Conservation (phyloP, 352 stramenopile genomes). For the Phytopythium kandeliae region DNA sequence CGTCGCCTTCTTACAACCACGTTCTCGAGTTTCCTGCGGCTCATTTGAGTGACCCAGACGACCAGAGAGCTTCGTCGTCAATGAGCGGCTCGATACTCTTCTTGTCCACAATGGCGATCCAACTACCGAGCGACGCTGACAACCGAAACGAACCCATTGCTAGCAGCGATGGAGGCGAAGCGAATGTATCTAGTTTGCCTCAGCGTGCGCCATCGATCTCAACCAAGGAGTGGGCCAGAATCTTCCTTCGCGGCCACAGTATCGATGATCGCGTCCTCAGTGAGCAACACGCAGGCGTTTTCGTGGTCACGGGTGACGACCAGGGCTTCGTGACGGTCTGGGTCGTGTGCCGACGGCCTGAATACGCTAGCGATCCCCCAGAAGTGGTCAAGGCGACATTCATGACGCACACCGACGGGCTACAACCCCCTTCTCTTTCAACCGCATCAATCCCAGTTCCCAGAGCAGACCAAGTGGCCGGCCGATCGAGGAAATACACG, state of each 20-base stretch:
- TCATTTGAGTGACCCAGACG: not conserved
- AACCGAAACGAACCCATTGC: not conserved
- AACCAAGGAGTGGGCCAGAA: constrained; percentile 10
- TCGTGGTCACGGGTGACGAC: constrained; percentile 43
- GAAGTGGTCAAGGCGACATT: constrained; percentile 1
- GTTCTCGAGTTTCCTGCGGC: not conserved
- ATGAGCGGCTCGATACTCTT: not conserved
- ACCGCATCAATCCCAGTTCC: not conserved
- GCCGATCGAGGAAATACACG: not conserved
- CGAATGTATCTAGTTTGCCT: not conserved
- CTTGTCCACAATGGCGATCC: constrained; percentile 1
- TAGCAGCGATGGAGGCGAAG: not conserved
- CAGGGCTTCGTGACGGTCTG: constrained; percentile 31
- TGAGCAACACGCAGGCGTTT: constrained; percentile 20
- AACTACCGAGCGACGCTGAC: not conserved
- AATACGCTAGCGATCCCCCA: not conserved
- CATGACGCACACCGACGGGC: constrained; percentile 1
- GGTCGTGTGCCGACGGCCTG: constrained; percentile 15
- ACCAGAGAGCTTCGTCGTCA: not conserved
- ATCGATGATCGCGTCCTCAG: constrained; percentile 22
- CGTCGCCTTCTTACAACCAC: not conserved
- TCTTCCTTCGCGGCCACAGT: constrained; percentile 14
- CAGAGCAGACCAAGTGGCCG: not conserved
- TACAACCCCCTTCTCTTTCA: not conserved
- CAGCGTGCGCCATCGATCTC: constrained; percentile 5